These are phyloP conservation scores for Aureobasidium lini DNA, from an alignment of 2,329 filamentous ascomycete genomes.

Conservation along the genomic window DNA sequence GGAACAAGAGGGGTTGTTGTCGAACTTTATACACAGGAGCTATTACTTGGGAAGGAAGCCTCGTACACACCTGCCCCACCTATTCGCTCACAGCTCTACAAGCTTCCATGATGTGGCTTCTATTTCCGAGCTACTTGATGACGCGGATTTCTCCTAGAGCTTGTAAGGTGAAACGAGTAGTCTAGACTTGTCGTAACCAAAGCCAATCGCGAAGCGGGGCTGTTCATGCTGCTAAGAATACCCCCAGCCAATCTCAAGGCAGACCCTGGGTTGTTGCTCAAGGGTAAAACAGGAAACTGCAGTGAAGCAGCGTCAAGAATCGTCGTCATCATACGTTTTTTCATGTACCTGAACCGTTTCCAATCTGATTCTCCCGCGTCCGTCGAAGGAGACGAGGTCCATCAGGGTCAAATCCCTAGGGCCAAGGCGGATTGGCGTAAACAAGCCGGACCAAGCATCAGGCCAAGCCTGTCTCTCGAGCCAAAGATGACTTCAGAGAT, in stretches of 20 bases:
- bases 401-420: background rate
- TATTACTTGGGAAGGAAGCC: background rate
- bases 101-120: slow-evolving; percentile 9
- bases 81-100: background rate
- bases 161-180: slow-evolving; percentile 1
- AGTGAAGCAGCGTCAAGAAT: background rate
- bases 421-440: background rate
- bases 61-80: slow-evolving; percentile 5
- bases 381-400: background rate
- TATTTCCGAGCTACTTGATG: background rate
- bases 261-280: background rate
- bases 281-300: background rate
- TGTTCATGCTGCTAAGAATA: background rate
- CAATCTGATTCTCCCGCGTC: background rate
- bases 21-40: slow-evolving; percentile 2
- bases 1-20: slow-evolving; percentile 26
- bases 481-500: background rate
- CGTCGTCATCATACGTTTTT: background rate
- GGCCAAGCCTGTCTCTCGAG: background rate
- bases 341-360: no score
- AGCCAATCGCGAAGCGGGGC: slow-evolving; percentile 4
- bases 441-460: background rate
- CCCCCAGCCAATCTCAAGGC: background rate
- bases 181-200: background rate
- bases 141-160: slow-evolving; percentile 5